A percentile compares a stretch with the other conserved stretches of the same genome.
Evolutionary conservation across 2,329 filamentous ascomycete genomes (phyloP).

Genomic region (Aspergillus pseudoterreus): DNA sequence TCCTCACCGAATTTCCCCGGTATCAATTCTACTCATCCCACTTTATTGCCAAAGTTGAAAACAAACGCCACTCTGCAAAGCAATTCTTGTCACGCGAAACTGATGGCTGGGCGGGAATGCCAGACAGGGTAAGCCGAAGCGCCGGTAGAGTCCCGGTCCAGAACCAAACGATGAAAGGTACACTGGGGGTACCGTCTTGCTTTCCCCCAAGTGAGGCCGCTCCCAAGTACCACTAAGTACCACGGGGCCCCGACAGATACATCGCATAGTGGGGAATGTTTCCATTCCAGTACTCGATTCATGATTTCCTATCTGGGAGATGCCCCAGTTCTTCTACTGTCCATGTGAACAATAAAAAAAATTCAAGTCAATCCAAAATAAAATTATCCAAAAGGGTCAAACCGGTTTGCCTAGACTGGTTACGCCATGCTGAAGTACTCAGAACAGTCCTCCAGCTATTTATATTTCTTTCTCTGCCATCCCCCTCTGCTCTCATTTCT

Average conservation of each 20-base stretch:
- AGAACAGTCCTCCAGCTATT: not conserved
- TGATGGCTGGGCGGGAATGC: conserved; percentile 20
- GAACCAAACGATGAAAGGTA: not conserved
- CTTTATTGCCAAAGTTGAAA: not conserved
- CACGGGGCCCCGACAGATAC: too few species aligned
- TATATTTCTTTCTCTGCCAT: conserved; percentile 3
- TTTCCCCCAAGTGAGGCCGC: not conserved
- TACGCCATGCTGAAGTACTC: not conserved
- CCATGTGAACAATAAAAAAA: conserved; percentile 33
- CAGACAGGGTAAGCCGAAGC: conserved; percentile 30
- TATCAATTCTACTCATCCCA: too few species aligned
- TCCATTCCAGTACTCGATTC: not conserved
- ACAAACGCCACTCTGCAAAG: not conserved
- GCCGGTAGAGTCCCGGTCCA: conserved; percentile 2
- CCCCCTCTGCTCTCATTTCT: conserved; percentile 2
- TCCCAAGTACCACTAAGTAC: conserved; percentile 1
- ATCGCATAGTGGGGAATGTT: too few species aligned
- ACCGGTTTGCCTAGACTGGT: conserved; percentile 4
- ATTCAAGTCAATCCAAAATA: not conserved
- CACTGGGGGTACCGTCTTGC: too few species aligned
- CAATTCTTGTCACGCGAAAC: not conserved
- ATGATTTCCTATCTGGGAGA: conserved; percentile 10
- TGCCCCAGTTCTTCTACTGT: conserved; percentile 16
- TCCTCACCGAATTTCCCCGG: not conserved
- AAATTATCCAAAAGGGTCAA: conserved; percentile 10